Percentiles rank a stretch among this genome's conserved stretches.
Evolutionary conservation across 2,329 filamentous ascomycete genomes (phyloP).

Genomic region (Penicillium sp.): DNA sequence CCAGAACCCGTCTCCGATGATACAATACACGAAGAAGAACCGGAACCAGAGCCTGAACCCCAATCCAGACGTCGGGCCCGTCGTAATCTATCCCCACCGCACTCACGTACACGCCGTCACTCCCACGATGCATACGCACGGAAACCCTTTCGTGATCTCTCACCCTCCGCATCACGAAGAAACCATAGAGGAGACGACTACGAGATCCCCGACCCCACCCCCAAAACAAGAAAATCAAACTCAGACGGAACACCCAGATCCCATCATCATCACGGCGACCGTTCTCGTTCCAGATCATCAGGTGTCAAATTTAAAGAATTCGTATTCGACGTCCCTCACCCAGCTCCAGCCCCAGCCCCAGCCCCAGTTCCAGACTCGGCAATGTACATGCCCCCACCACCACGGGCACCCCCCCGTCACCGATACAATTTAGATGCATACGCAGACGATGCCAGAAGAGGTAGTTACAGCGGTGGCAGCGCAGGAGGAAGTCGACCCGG

Average conservation of each 20-base stretch:
- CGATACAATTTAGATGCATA: conserved; percentile 27
- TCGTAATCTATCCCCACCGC: conserved; percentile 27
- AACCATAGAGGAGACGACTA: conserved; percentile 9
- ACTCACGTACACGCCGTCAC: conserved; percentile 31
- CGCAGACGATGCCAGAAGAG: conserved; percentile 24
- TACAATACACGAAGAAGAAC: conserved; percentile 9
- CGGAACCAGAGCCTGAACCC: conserved; percentile 4
- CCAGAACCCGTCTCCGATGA: conserved; percentile 32
- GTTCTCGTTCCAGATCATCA: conserved; percentile 15
- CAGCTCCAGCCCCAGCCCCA: conserved; percentile 11
- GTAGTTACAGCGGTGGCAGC: conserved; percentile 24
- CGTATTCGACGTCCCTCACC: conserved; percentile 21
- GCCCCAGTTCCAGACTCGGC: conserved; percentile 15
- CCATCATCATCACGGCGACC: conserved; percentile 9
- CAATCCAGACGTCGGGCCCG: conserved; percentile 12
- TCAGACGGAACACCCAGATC: conserved; percentile 8
- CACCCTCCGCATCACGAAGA: conserved; percentile 18
- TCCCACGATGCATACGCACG: conserved; percentile 39
- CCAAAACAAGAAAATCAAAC: conserved; percentile 11
- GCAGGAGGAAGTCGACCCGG: conserved; percentile 17
- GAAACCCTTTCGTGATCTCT: conserved; percentile 30
- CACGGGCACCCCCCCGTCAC: conserved; percentile 18
- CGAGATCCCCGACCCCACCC: background rate
- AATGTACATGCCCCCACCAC: conserved; percentile 14
- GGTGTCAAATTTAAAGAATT: conserved; percentile 27